Evolutionary conservation across 179 eudicot species (phyloP).

Genomic region (Sideroxylon spinosum): DNA sequence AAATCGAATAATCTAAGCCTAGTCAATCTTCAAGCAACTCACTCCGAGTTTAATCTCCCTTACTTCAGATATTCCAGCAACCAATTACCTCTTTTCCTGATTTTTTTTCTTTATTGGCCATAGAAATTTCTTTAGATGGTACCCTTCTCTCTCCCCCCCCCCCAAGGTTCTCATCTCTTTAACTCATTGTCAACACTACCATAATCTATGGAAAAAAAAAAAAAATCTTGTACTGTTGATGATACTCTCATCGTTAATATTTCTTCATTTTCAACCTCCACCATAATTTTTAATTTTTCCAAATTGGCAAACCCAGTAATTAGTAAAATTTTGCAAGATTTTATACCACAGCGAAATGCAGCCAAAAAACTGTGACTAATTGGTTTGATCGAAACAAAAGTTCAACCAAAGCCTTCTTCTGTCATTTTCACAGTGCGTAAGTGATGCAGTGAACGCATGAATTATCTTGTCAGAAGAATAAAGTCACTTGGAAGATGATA

Average conservation of each 20-base stretch:
- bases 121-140: too few species aligned
- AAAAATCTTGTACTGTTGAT: slow-evolving; percentile 2
- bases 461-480: too few species aligned
- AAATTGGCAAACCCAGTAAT: neutral
- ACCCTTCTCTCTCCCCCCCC: too few species aligned
- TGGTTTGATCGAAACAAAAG: too few species aligned
- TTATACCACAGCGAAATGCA: neutral
- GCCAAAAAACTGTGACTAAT: too few species aligned
- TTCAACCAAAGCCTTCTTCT: too few species aligned
- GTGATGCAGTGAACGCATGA: too few species aligned
- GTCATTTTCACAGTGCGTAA: too few species aligned
- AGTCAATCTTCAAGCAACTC: neutral
- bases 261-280: neutral
- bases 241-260: neutral
- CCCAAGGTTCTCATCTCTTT: neutral
- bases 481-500: too few species aligned
- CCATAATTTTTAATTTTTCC: neutral
- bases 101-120: neutral
- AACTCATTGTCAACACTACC: neutral
- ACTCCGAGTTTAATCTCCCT: neutral
- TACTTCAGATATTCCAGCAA: neutral
- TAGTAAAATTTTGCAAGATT: neutral
- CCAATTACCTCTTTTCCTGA: neutral
- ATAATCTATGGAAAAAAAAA: slow-evolving; percentile 7
- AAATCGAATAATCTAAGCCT: neutral